Evolutionary conservation across 2,329 filamentous ascomycete species (phyloP), one percentile per base, ranked within the genome.

Genomic region (Paramyrothecium roridum): DNA sequence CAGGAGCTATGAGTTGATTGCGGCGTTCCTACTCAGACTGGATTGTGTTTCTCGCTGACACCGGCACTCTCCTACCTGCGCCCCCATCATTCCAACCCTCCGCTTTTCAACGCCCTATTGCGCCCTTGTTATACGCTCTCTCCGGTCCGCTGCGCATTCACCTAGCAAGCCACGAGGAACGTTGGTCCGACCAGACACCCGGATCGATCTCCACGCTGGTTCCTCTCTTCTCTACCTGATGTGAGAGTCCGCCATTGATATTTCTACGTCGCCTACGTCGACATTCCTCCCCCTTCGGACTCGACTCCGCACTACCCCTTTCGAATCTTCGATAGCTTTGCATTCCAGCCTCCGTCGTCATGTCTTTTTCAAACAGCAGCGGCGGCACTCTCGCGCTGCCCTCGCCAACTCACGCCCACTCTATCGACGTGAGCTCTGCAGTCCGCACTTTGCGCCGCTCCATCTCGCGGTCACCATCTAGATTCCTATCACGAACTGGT

Each of bases 401-500:
- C 61, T 96, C 93, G 59, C 93, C 93, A 56, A 93, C 90, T 50
- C 87, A 90, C 66, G 85, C 86, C 58, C 90, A 91, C 70, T 88
- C 90, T 73, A 88, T 93, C 65, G 90, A 96, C 76, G 86, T 91
- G 61, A 88, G 89, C 58, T 86, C 90, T 52, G 88, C 90, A 56
- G 89, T 96, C 60, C 85, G 91, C 67, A 90, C 91, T 65, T 80
- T 97, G 56, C 84, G 93, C 61, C 89, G 91, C 63, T 96, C 93
- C 23, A 80, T 97, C 60, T 97, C 93, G 55, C 85, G 92, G 65
- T 97, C 93, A n/a, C 93, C 93, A 12, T 96, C 93, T 33, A 96
- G 95, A 71, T 93, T 95, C 55, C 76, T 96, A 37, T 70, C 73
- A 52, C 78, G 80, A 59, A 70, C 76, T 48, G 71, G 71, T 48